Conservation (phyloP, 1,139 yeast genomes). For the Candida sp. region DNA sequence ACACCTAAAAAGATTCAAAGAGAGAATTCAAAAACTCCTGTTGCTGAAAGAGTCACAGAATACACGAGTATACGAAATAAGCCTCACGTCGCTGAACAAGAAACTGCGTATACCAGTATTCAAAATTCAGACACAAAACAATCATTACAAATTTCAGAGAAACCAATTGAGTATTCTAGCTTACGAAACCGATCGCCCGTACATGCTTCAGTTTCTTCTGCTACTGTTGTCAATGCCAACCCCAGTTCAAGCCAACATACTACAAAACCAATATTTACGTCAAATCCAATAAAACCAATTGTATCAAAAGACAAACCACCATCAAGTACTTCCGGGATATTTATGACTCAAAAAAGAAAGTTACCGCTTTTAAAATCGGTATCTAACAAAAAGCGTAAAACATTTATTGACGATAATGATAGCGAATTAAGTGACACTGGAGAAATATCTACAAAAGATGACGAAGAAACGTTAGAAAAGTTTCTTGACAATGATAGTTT, state of each 20-base stretch:
- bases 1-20: neutral
- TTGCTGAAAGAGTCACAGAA: neutral
- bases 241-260: neutral
- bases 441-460: slow-evolving; percentile 14
- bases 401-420: slow-evolving; percentile 11
- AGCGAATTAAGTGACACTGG: slow-evolving; percentile 23
- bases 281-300: neutral
- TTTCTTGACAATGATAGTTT: slow-evolving; percentile 6
- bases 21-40: neutral
- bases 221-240: neutral
- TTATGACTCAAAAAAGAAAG: slow-evolving; percentile 5
- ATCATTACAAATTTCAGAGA: neutral
- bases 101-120: neutral
- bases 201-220: too few relatives aligned
- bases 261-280: slow-evolving; percentile 1
- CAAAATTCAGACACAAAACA: too few relatives aligned
- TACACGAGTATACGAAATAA: neutral
- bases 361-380: neutral
- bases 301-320: slow-evolving; percentile 1
- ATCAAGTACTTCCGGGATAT: too few relatives aligned
- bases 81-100: neutral
- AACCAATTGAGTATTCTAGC: neutral
- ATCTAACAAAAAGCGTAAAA: slow-evolving; percentile 6
- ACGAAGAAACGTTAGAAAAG: slow-evolving; percentile 7
- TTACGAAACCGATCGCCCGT: neutral